phyloP scores from a whole-genome alignment of 2,329 filamentous ascomycete genomes.

The Cladophialophora yegresii region DNA sequence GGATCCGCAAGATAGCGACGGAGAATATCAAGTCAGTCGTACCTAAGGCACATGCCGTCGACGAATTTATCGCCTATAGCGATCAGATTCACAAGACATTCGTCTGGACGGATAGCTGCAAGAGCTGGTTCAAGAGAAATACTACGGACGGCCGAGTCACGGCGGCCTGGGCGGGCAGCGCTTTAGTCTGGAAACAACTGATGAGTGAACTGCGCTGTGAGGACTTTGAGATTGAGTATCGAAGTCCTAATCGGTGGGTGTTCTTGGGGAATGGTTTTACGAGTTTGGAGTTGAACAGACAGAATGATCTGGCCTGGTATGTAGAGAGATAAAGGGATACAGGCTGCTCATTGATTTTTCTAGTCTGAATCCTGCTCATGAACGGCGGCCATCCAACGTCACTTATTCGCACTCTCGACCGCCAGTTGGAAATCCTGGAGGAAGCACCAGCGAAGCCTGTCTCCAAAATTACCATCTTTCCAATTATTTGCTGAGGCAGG shows the following conservation, averaged over 20 bases:
- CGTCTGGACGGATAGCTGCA: slow-evolving; percentile 32
- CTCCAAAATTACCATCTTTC: no score
- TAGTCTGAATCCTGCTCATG: no score
- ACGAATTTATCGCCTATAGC: slow-evolving; percentile 40
- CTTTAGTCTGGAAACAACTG: slow-evolving; percentile 42
- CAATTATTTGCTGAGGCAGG: no score
- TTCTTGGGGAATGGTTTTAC: slow-evolving; percentile 56
- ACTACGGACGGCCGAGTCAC: slow-evolving; percentile 25
- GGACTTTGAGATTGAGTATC: slow-evolving; percentile 44
- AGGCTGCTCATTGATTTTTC: no score
- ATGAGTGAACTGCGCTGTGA: slow-evolving; percentile 41
- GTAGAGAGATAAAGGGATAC: slow-evolving; percentile 18
- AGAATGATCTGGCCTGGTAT: slow-evolving; percentile 38
- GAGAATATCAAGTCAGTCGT: slow-evolving; percentile 41
- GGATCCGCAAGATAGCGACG: slow-evolving; percentile 40
- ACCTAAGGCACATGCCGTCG: slow-evolving; percentile 37
- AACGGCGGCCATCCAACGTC: no score
- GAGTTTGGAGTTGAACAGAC: slow-evolving; percentile 36
- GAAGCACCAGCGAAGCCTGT: no score
- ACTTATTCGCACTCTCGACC: no score
- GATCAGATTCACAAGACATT: slow-evolving; percentile 42
- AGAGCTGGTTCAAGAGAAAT: slow-evolving; percentile 30
- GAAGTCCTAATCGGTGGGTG: slow-evolving; percentile 48
- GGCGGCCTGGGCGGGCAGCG: slow-evolving; percentile 27
- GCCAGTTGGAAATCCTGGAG: no score